Conservation (phyloP, 2,329 filamentous ascomycete genomes). For the Fusarium solani-melongenae region DNA sequence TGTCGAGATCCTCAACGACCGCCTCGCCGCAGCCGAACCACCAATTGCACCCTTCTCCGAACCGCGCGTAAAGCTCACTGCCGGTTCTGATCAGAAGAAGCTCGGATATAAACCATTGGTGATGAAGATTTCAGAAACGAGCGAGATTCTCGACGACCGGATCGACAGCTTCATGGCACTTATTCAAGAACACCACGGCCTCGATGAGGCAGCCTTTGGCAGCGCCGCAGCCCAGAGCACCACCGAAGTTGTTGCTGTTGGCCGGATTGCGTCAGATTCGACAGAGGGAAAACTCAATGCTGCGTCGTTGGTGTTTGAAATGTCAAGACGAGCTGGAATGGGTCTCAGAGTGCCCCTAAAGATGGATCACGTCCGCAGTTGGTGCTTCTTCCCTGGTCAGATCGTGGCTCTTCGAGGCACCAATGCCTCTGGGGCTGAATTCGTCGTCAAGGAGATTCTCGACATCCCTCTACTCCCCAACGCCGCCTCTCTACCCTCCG, state of each 20-base stretch:
- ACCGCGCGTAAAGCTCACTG: conserved; percentile 83
- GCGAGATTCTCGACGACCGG: conserved; percentile 92
- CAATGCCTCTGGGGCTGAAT: conserved; percentile 87
- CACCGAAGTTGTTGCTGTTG: conserved; percentile 87
- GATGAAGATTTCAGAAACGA: conserved; percentile 93
- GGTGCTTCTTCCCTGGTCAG: conserved; percentile 93
- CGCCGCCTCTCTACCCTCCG: conserved; percentile 75
- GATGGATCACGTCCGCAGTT: conserved; percentile 73
- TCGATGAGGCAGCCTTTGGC: conserved; percentile 86
- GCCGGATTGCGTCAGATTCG: conserved; percentile 89
- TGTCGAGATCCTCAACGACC: conserved; percentile 83
- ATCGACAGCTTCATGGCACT: conserved; percentile 89
- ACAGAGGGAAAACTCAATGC: conserved; percentile 87
- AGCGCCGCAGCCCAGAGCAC: conserved; percentile 88
- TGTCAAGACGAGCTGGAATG: conserved; percentile 83
- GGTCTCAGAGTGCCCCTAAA: conserved; percentile 85
- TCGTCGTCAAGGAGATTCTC: conserved; percentile 82
- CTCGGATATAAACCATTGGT: conserved; percentile 91
- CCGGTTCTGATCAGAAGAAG: conserved; percentile 90
- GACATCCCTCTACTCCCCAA: conserved; percentile 78
- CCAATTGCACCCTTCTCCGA: conserved; percentile 79
- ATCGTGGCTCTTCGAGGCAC: conserved; percentile 88
- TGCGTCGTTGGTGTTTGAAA: conserved; percentile 88
- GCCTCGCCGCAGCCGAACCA: conserved; percentile 74
- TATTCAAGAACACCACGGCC: conserved; percentile 77